These are phyloP conservation scores for Kodamaea kakaduensis DNA, from an alignment of 805 yeast genomes.

Conservation along the genomic window DNA sequence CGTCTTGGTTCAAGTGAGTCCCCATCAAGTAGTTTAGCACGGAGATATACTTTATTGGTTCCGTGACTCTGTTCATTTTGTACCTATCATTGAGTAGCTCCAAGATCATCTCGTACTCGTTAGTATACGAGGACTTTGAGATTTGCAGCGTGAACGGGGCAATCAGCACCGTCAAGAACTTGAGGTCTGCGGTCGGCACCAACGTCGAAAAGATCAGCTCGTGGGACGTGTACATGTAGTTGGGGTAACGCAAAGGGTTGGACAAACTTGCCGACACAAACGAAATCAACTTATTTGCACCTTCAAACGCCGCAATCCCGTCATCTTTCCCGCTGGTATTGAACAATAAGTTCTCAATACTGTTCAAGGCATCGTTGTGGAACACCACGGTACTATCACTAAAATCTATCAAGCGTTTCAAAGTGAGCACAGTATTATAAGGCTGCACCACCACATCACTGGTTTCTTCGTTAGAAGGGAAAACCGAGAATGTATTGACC, in stretches of 20 bases:
- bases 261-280: conserved; percentile 81
- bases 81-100: conserved; percentile 76
- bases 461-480: conserved; percentile 70
- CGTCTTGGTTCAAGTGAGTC: conserved; percentile 58
- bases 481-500: conserved; percentile 79
- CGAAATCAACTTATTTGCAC: conserved; percentile 81
- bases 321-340: conserved; percentile 9
- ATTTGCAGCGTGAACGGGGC: conserved; percentile 45
- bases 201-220: conserved; percentile 78
- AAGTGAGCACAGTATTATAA: conserved; percentile 80
- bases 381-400: conserved; percentile 88
- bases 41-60: conserved; percentile 54
- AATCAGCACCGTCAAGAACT: conserved; percentile 48
- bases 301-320: conserved; percentile 62
- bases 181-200: conserved; percentile 81
- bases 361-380: conserved; percentile 80
- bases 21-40: conserved; percentile 67
- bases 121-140: conserved; percentile 51
- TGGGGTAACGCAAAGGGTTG: conserved; percentile 85
- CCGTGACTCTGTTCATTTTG: conserved; percentile 57
- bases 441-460: conserved; percentile 99
- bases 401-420: conserved; percentile 74
- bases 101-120: conserved; percentile 80
- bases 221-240: conserved; percentile 82
- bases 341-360: conserved; percentile 53